Conservation (phyloP, 2,329 filamentous ascomycete genomes). For the Fusarium sp. region DNA sequence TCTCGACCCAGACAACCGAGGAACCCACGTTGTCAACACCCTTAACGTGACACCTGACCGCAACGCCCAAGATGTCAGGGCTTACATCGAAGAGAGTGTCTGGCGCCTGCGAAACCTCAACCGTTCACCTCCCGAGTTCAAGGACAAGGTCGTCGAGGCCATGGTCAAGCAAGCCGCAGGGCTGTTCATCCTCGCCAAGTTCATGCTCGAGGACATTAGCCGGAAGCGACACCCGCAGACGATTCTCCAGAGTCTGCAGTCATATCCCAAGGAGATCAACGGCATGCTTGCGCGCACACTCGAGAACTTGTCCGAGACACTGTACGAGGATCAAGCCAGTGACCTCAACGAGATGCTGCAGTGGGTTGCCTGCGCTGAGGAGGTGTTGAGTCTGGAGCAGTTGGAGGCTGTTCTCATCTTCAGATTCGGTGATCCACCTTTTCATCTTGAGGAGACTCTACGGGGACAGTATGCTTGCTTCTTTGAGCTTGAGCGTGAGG, state of each 20-base stretch:
- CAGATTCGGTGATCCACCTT: slow-evolving; percentile 55
- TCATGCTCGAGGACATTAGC: slow-evolving; percentile 63
- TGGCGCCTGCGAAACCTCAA: slow-evolving; percentile 53
- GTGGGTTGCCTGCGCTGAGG: slow-evolving; percentile 60
- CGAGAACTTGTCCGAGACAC: slow-evolving; percentile 53
- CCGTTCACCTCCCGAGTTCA: slow-evolving; percentile 48
- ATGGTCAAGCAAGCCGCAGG: slow-evolving; percentile 58
- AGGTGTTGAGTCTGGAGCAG: slow-evolving; percentile 57
- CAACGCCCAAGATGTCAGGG: slow-evolving; percentile 56
- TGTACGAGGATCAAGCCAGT: slow-evolving; percentile 53
- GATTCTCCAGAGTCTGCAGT: slow-evolving; percentile 57
- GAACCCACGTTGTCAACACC: slow-evolving; percentile 50
- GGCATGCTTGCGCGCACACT: slow-evolving; percentile 58
- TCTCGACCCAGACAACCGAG: slow-evolving; percentile 49
- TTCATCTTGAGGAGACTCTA: slow-evolving; percentile 56
- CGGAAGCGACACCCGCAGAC: slow-evolving; percentile 59
- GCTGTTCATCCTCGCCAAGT: slow-evolving; percentile 62
- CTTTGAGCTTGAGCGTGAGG: slow-evolving; percentile 59
- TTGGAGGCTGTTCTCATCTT: slow-evolving; percentile 59
- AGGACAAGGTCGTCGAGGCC: slow-evolving; percentile 53
- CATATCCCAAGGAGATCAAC: slow-evolving; percentile 59
- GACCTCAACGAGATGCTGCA: slow-evolving; percentile 61
- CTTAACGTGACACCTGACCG: slow-evolving; percentile 58
- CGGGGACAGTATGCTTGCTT: slow-evolving; percentile 60
- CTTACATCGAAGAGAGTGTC: slow-evolving; percentile 57